phyloP scores from a whole-genome alignment of 1,284 basidiomycete species.

The Cryptococcus sp. region DNA sequence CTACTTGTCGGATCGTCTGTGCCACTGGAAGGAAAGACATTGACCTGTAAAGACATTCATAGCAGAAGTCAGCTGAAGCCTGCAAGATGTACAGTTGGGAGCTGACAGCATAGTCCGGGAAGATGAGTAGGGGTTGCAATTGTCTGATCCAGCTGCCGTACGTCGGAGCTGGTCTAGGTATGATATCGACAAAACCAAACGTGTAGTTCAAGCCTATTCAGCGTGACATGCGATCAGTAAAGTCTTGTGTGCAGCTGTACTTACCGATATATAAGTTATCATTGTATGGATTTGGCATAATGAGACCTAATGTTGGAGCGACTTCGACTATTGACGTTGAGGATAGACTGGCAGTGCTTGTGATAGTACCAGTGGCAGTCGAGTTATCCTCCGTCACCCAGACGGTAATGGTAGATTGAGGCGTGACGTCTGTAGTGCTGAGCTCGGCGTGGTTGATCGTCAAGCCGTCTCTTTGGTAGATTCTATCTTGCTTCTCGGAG shows the following conservation, averaged over 20 bases:
- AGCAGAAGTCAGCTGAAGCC: background rate
- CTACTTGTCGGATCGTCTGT: slow-evolving; percentile 23
- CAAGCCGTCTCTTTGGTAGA: no score
- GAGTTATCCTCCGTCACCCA: background rate
- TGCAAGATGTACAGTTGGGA: background rate
- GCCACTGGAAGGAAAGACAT: slow-evolving; percentile 36
- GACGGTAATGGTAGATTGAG: background rate
- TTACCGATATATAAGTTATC: slow-evolving; percentile 39
- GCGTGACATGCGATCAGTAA: slow-evolving; percentile 8
- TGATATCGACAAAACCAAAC: slow-evolving; percentile 50
- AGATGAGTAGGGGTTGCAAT: slow-evolving; percentile 41
- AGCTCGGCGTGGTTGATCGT: background rate
- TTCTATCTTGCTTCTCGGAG: background rate
- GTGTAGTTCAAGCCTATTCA: slow-evolving; percentile 38
- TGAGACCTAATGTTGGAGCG: slow-evolving; percentile 43
- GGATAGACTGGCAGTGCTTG: slow-evolving; percentile 8
- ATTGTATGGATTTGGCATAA: slow-evolving; percentile 49
- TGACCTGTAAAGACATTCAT: slow-evolving; percentile 24
- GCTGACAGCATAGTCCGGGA: slow-evolving; percentile 42
- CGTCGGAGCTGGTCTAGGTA: slow-evolving; percentile 35
- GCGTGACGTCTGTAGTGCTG: background rate
- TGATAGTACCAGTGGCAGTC: slow-evolving; percentile 1
- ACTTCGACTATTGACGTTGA: slow-evolving; percentile 32
- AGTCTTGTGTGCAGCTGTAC: background rate
- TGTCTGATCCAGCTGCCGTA: slow-evolving; percentile 46